A percentile compares a stretch with the other conserved stretches of the same genome.
Conservation (phyloP, 2,329 filamentous ascomycete species). For the Tolypocladium album region DNA sequence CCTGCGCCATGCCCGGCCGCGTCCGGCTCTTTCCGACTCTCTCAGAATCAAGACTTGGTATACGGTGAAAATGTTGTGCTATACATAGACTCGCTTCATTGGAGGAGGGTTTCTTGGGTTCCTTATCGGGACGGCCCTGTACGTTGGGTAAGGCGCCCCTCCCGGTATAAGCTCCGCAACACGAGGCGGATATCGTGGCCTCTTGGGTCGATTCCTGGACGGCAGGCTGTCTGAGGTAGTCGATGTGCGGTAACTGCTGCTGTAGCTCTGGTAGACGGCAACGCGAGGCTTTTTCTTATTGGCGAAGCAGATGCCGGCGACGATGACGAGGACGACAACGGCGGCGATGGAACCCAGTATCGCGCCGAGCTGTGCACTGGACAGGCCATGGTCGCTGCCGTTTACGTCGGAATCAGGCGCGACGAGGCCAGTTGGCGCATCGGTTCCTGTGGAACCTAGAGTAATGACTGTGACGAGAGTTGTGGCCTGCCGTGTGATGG, state of each 20-base stretch:
- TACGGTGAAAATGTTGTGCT: neutral
- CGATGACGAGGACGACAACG: conserved; percentile 21
- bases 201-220: neutral
- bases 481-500: neutral
- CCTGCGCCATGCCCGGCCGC: neutral
- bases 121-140: conserved; percentile 19
- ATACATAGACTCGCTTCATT: neutral
- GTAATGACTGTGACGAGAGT: neutral
- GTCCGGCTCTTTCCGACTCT: neutral
- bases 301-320: conserved; percentile 19
- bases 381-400: conserved; percentile 13
- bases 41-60: neutral
- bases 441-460: neutral
- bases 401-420: neutral
- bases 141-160: conserved; percentile 21
- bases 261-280: neutral
- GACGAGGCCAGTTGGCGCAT: neutral
- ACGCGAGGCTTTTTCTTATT: neutral
- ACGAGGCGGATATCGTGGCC: conserved; percentile 7
- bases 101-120: conserved; percentile 14
- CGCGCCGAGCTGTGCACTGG: conserved; percentile 26
- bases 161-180: conserved; percentile 18
- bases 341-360: conserved; percentile 28
- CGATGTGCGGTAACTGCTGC: neutral
- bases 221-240: neutral